These are phyloP conservation scores for Forsythia viridissima DNA, from an alignment of 257 asterid genomes.

Conservation along the genomic window DNA sequence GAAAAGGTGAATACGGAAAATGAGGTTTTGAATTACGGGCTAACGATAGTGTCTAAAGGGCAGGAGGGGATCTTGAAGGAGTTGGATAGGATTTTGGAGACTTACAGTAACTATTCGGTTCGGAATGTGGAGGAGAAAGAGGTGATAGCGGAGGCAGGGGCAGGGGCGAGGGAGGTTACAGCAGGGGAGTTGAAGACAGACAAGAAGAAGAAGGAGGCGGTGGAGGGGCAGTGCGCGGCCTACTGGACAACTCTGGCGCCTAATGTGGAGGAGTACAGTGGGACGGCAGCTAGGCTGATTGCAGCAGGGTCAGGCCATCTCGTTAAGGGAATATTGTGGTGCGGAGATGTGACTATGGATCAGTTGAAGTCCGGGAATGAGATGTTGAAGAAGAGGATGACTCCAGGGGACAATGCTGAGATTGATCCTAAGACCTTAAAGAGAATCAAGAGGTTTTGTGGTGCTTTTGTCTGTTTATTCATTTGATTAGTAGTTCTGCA, in stretches of 20 bases:
- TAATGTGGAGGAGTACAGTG: conserved; percentile 94
- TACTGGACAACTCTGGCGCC: conserved; percentile 98
- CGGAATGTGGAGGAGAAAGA: conserved; percentile 64
- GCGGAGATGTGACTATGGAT: conserved; percentile 91
- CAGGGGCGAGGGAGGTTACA: conserved; percentile 49
- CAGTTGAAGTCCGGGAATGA: conserved; percentile 81
- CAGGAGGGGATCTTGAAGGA: conserved; percentile 59
- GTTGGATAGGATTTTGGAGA: conserved; percentile 61
- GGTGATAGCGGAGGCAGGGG: conserved; percentile 45
- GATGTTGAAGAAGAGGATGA: conserved; percentile 67
- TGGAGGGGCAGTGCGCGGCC: conserved; percentile 85
- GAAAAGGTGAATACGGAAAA: conserved; percentile 25
- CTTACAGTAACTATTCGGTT: conserved; percentile 61
- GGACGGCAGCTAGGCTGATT: conserved; percentile 79
- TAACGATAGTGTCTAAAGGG: conserved; percentile 72
- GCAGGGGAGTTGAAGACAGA: conserved; percentile 56
- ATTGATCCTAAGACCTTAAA: conserved; percentile 72
- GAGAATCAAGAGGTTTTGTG: conserved; percentile 77
- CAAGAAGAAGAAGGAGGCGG: conserved; percentile 60
- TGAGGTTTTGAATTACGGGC: conserved; percentile 70
- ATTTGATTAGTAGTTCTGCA: neutral
- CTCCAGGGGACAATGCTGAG: conserved; percentile 53
- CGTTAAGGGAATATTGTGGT: conserved; percentile 90
- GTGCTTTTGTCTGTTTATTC: neutral
- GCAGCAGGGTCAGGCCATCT: conserved; percentile 92